These are phyloP conservation scores for Digitaria exilis DNA, from an alignment of 202 grass and related monocot species.

Conservation along the genomic window DNA sequence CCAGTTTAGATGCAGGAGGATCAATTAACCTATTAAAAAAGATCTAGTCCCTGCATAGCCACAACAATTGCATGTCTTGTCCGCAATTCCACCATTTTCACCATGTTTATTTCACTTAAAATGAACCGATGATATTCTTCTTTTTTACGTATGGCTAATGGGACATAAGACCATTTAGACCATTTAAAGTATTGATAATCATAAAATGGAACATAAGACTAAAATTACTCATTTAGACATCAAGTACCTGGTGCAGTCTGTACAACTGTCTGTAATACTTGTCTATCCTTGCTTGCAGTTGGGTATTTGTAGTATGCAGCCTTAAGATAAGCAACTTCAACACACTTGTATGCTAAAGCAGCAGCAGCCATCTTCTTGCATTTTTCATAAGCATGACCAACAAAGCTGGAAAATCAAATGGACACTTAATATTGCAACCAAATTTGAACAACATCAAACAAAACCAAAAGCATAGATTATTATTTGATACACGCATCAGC, in stretches of 20 bases:
- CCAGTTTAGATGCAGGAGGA: neutral
- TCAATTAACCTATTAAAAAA: neutral
- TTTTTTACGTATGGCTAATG: neutral
- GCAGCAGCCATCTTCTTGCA: slow-evolving; percentile 87
- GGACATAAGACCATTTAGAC: too few relatives aligned
- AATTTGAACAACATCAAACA: slow-evolving; percentile 20
- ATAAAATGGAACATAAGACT: slow-evolving; percentile 5
- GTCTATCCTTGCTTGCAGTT: slow-evolving; percentile 74
- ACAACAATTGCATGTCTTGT: neutral
- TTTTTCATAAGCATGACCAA: slow-evolving; percentile 88
- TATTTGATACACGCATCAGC: slow-evolving; percentile 29
- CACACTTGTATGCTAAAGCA: slow-evolving; percentile 96
- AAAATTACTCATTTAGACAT: slow-evolving; percentile 31
- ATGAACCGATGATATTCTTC: neutral
- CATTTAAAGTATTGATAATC: slow-evolving; percentile 7
- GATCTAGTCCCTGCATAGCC: neutral
- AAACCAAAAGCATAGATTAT: neutral
- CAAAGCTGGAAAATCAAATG: slow-evolving; percentile 65
- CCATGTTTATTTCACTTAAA: neutral
- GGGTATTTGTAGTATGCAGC: slow-evolving; percentile 86
- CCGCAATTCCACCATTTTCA: neutral
- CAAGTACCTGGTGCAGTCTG: slow-evolving; percentile 77
- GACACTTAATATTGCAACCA: slow-evolving; percentile 22
- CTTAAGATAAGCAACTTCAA: slow-evolving; percentile 95
- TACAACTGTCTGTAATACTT: slow-evolving; percentile 80